Conservation (phyloP, 768 basidiomycete genomes). For the Tremella mesenterica region DNA sequence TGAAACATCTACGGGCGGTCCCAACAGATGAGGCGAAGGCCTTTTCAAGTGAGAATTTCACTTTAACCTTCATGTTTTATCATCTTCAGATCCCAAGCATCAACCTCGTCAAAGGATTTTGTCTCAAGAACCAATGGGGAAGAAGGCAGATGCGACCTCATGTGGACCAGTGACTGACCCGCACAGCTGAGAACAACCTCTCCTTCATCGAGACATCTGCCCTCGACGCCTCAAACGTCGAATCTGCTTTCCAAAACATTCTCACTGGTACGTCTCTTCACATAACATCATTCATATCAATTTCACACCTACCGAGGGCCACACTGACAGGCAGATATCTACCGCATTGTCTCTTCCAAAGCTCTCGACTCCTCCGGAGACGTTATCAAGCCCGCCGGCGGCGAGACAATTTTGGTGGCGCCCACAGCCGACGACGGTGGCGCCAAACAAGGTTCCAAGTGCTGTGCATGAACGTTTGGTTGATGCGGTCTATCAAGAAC, state of each 20-base stretch:
- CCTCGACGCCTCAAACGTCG: constrained; percentile 98
- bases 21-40: constrained; percentile 94
- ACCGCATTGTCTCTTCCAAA: constrained; percentile 93
- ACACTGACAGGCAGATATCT: constrained; percentile 64
- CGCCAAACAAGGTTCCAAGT: constrained; percentile 44
- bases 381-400: constrained; percentile 62
- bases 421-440: constrained; percentile 52
- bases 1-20: constrained; percentile 92
- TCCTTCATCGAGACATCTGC: constrained; percentile 99
- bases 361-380: constrained; percentile 74
- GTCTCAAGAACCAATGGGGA: too few species aligned
- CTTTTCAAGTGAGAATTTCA: constrained; percentile 61
- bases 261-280: constrained; percentile 61
- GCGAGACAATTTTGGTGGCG: constrained; percentile 76
- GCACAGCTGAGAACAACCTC: constrained; percentile 72
- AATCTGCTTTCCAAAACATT: constrained; percentile 93
- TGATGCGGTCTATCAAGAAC: neutral
- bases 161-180: neutral
- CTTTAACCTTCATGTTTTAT: neutral
- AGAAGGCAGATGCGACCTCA: neutral
- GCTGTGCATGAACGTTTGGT: constrained; percentile 42
- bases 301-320: neutral
- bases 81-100: too few species aligned
- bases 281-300: neutral
- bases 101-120: too few species aligned